These are phyloP conservation scores for Niebla homalea DNA, from an alignment of 495 filamentous ascomycete species.

Conservation along the genomic window DNA sequence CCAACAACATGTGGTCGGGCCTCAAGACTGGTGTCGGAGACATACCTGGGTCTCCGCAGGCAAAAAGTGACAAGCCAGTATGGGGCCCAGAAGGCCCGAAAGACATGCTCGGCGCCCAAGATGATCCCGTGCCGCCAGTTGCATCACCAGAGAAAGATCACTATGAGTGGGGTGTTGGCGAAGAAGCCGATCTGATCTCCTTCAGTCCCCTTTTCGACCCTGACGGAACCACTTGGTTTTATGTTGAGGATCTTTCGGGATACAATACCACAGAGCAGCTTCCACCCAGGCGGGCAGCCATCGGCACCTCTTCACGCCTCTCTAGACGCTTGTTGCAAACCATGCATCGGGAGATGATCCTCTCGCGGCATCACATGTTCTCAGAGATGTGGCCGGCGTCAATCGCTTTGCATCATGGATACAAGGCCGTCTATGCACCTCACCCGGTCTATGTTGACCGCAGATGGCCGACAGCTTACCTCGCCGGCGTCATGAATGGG, in stretches of 20 bases:
- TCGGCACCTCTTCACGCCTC: constrained; percentile 74
- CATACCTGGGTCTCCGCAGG: constrained; percentile 35
- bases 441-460: constrained; percentile 89
- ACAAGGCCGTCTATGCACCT: constrained; percentile 88
- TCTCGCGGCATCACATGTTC: constrained; percentile 78
- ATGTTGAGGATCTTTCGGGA: constrained; percentile 78
- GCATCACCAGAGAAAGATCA: constrained; percentile 62
- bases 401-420: constrained; percentile 77
- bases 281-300: constrained; percentile 72
- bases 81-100: constrained; percentile 76
- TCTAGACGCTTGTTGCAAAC: constrained; percentile 65
- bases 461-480: constrained; percentile 67
- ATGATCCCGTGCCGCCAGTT: constrained; percentile 52
- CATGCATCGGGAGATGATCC: constrained; percentile 81
- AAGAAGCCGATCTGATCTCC: constrained; percentile 87
- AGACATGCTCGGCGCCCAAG: constrained; percentile 56
- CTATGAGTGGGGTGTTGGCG: constrained; percentile 78
- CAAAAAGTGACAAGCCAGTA: constrained; percentile 48
- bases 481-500: constrained; percentile 73
- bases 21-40: constrained; percentile 27
- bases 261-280: constrained; percentile 57
- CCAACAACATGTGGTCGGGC: constrained; percentile 57
- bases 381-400: constrained; percentile 93
- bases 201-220: constrained; percentile 93
- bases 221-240: constrained; percentile 72